Conservation (phyloP, 306 rosid species). For the Carpinus viminea region DNA sequence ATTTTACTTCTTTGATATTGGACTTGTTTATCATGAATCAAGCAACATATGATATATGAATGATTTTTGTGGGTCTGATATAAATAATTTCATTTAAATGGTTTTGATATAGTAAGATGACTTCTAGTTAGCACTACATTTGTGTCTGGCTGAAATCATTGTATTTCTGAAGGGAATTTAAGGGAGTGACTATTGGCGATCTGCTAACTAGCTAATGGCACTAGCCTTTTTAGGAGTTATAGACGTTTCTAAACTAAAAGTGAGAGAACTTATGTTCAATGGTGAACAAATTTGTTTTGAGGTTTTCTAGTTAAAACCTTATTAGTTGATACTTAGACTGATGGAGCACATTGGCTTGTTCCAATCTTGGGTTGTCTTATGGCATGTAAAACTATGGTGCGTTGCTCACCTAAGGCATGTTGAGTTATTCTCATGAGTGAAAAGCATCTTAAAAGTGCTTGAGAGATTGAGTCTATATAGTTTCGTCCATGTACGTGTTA, state of each 20-base stretch:
- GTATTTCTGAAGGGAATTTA: background rate
- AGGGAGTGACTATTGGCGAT: background rate
- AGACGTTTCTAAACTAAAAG: background rate
- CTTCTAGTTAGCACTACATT: background rate
- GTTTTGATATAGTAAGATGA: background rate
- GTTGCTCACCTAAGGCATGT: background rate
- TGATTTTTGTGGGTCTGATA: background rate
- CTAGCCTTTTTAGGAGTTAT: background rate
- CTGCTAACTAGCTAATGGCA: background rate
- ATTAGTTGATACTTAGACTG: too few relatives aligned
- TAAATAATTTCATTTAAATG: background rate
- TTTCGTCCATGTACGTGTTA: background rate
- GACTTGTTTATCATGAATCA: conserved; percentile 8
- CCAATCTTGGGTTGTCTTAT: background rate
- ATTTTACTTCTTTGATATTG: conserved; percentile 8
- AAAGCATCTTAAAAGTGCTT: background rate
- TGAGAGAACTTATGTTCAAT: background rate
- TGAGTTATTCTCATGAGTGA: background rate
- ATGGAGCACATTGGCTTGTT: background rate
- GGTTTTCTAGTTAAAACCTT: background rate
- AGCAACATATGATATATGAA: conserved; percentile 1
- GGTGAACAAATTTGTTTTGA: too few relatives aligned
- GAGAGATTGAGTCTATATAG: background rate
- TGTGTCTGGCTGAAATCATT: background rate
- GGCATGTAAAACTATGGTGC: background rate